Base-by-base conservation (phyloP, 2,329 filamentous ascomycete genomes). In the Fusarium subglutinans region DNA sequence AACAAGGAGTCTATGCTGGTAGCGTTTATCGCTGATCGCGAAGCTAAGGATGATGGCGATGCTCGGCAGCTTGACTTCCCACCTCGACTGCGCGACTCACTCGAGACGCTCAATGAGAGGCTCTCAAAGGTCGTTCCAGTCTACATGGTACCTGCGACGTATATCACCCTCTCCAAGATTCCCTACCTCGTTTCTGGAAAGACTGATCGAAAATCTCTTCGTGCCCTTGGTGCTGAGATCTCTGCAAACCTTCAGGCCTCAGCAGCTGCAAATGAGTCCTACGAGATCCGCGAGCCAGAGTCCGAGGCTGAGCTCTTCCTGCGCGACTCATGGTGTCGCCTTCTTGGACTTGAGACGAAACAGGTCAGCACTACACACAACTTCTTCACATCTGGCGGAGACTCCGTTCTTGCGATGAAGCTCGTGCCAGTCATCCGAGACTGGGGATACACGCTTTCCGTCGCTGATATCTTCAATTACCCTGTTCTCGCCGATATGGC, bases 351-450 rank as follows among this genome's bases (percentile, higher is more conserved):
- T 0, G 80, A 82, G 18, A 54, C 77, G 3, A 80, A 82, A 4
- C 69, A 76, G 10, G 73, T 86, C 51, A 78, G 82, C 4, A 78
- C 81, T 1, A 77, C 81, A 1, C 83, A 85, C 68, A 84, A 82
- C 78, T 87, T 87, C 81, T 84, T 87, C 71, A 81, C 80, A 2
- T 81, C 87, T 1, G 86, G 86, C 2, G 86, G 87, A 14, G 86
- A 88, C 76, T 88, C 87, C 0, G 80, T 88, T 8, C 81, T 82
- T 7, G 86, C 87, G 4, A 88, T 88, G 86, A 84, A 82, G 68
- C 80, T 88, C 0, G 85, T 87, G 1, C 82, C 85, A 1, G 78
- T 81, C 14, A 83, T 85, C 3, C 81, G 84, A 37, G 80, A 79
- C 8, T 76, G 77, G 28, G 82, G 81, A 8, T 76, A 87, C n/a